Conservation (phyloP, 2,329 filamentous ascomycete genomes). For the Colletotrichum caudatum region DNA sequence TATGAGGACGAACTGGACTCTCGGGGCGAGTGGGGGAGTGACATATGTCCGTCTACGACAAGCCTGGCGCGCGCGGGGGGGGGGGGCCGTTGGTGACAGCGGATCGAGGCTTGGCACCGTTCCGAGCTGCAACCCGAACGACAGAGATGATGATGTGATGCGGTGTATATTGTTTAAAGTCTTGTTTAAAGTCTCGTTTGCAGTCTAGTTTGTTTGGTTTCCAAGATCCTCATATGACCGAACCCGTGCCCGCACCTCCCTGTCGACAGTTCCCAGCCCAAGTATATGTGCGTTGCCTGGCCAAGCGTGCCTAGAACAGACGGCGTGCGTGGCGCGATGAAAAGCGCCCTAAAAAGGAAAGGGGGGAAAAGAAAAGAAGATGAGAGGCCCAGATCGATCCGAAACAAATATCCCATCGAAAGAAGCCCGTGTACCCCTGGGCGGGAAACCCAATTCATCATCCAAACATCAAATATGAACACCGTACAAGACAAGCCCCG, state of each 20-base stretch:
- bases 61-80: neutral
- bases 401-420: constrained; percentile 14
- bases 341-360: neutral
- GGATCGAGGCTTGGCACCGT: constrained; percentile 16
- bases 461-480: neutral
- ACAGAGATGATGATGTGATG: neutral
- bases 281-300: constrained; percentile 2
- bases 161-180: neutral
- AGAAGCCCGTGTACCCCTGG: constrained; percentile 7
- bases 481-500: neutral
- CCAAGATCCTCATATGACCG: neutral
- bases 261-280: neutral
- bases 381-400: neutral
- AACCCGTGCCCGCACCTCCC: neutral
- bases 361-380: too few relatives aligned
- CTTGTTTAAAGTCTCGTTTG: constrained; percentile 11
- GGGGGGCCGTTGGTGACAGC: neutral
- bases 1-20: constrained; percentile 21
- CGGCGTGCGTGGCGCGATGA: neutral
- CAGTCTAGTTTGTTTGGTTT: constrained; percentile 15
- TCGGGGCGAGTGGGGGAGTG: constrained; percentile 24
- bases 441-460: constrained; percentile 9
- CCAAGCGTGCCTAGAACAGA: constrained; percentile 10
- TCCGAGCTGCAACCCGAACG: constrained; percentile 2
- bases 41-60: constrained; percentile 2